Conservation (phyloP, 2,329 filamentous ascomycete species). For the Capronia epimyces region DNA sequence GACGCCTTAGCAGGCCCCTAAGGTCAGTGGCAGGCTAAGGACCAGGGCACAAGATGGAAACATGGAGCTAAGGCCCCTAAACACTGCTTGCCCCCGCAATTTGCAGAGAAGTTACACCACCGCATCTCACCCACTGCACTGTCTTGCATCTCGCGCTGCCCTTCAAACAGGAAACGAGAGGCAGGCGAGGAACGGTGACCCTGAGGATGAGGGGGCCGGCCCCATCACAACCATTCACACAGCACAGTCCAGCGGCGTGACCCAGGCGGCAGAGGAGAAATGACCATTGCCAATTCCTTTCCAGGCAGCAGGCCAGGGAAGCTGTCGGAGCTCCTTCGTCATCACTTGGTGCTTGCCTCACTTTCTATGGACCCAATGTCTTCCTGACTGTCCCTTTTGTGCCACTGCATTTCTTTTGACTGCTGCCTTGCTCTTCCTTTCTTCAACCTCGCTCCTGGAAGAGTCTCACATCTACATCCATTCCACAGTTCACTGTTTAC, state of each 20-base stretch:
- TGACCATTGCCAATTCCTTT: neutral
- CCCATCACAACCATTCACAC: no score
- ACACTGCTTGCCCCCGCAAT: neutral
- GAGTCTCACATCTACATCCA: neutral
- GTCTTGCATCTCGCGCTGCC: neutral
- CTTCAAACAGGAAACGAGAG: neutral
- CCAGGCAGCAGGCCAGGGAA: neutral
- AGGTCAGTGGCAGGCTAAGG: no score
- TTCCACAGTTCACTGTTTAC: neutral
- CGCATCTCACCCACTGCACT: neutral
- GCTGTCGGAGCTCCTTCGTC: slow-evolving; percentile 7
- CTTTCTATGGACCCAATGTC: neutral
- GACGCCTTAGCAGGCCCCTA: neutral
- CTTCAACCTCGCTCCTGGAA: slow-evolving; percentile 1
- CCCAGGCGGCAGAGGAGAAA: neutral
- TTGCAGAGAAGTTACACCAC: neutral
- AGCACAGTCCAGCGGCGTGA: no score
- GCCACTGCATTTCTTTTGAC: slow-evolving; percentile 10
- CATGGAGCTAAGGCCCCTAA: neutral
- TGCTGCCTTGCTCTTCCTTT: slow-evolving; percentile 18
- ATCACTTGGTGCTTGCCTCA: slow-evolving; percentile 5
- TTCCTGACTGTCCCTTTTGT: slow-evolving; percentile 6
- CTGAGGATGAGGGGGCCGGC: neutral
- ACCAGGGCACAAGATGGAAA: neutral
- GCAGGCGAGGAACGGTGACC: neutral